Conservation (phyloP, 306 rosid species). For the Ammopiptanthus mongolicus region DNA sequence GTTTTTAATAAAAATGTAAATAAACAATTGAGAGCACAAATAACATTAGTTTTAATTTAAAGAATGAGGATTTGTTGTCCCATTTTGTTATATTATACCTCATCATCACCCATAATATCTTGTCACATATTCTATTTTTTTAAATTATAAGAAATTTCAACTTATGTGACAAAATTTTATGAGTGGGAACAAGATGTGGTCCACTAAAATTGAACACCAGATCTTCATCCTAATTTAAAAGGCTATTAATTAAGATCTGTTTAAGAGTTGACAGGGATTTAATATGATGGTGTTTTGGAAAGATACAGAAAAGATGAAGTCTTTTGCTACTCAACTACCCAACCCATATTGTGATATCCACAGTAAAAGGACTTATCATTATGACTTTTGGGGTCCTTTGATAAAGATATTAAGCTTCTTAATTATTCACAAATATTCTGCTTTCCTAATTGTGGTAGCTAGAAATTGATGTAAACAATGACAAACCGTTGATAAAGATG, state of each 20-base stretch:
- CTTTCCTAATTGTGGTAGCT: constrained; percentile 24
- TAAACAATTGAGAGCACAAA: too few relatives aligned
- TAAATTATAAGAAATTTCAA: too few relatives aligned
- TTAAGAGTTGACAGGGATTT: constrained; percentile 31
- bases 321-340: constrained; percentile 74
- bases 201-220: too few relatives aligned
- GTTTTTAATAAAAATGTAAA: too few relatives aligned
- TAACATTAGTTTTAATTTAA: too few relatives aligned
- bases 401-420: constrained; percentile 48
- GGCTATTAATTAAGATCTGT: constrained; percentile 25
- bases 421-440: constrained; percentile 27
- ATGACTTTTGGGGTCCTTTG: constrained; percentile 40
- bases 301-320: constrained; percentile 39
- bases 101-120: too few relatives aligned
- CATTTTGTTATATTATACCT: too few relatives aligned
- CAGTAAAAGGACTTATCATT: constrained; percentile 40
- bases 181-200: too few relatives aligned
- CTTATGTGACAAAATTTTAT: too few relatives aligned
- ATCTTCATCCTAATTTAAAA: neutral
- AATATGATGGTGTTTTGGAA: constrained; percentile 46
- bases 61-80: too few relatives aligned
- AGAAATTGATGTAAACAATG: constrained; percentile 8
- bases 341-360: constrained; percentile 50
- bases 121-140: too few relatives aligned
- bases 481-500: constrained; percentile 21